Base-by-base conservation (phyloP, 805 yeast genomes). In the Wickerhamiella kurtzmanii region DNA sequence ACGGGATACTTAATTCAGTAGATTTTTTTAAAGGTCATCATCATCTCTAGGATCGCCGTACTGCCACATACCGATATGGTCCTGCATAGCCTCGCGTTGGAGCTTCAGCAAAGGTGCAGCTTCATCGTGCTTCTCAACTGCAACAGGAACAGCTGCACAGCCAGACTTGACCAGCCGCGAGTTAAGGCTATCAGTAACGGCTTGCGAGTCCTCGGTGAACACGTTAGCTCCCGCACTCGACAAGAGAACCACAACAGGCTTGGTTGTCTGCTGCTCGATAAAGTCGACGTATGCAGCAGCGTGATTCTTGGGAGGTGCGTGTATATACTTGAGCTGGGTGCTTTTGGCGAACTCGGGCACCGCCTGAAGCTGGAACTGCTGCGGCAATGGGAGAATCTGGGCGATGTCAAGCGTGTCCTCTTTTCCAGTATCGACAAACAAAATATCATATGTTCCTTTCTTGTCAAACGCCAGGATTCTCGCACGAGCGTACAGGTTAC, bases 1-100 rank as follows among this genome's bases (percentile, higher is more conserved):
- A n/a, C n/a, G n/a, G n/a, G n/a, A n/a, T n/a, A n/a, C n/a, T n/a
- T n/a, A n/a, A n/a, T n/a, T n/a, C n/a, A n/a, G n/a, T n/a, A n/a
- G n/a, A n/a, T n/a, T n/a, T n/a, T 25, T 25, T 25, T 25, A 25
- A 25, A 25, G 11, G 32, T 51, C 55, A n/a, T 76, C 81, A 47
- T 76, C 80, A 46, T 69, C 76, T 36, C 79, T 73, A 35, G 82
- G 73, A 58, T 81, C 86, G 44, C 88, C 88, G 54, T 74, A 77
- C 62, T 78, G 77, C 88, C 88, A 81, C 59, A 83, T 79, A 3
- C 87, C 87, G 18, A 64, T 56, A 50, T 76, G 78, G 28, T 56
- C 61, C 16, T 61, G 45, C 58, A 70, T 74, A 22, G 86, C 86
- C 4, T 53, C 55, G 17, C 54, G 49, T 61, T 81, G 80, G 2